Conservation (phyloP, 1,139 yeast species). For the Candida dubliniensis region DNA sequence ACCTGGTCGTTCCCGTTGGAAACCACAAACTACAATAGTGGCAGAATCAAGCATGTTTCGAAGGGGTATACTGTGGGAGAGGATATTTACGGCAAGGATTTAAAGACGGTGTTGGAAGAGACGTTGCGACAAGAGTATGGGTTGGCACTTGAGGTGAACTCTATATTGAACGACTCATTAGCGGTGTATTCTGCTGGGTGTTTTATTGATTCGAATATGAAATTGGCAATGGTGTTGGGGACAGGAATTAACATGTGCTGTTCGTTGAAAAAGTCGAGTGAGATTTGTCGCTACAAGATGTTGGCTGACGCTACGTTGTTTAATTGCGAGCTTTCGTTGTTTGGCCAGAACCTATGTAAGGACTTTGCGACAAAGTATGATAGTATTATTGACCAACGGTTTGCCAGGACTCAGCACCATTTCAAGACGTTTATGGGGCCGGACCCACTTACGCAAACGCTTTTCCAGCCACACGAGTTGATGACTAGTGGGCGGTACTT, state of each 20-base stretch:
- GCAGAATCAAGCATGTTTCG: slow-evolving; percentile 45
- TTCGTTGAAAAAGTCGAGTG: slow-evolving; percentile 24
- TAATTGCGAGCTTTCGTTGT: slow-evolving; percentile 44
- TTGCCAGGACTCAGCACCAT: slow-evolving; percentile 19
- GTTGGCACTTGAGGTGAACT: slow-evolving; percentile 31
- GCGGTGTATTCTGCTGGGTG: slow-evolving; percentile 51
- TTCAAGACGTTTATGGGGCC: slow-evolving; percentile 36
- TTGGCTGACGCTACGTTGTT: slow-evolving; percentile 28
- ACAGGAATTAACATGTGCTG: slow-evolving; percentile 49
- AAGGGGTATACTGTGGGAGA: slow-evolving; percentile 51
- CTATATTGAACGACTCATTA: slow-evolving; percentile 44
- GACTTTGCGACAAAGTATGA: slow-evolving; percentile 40
- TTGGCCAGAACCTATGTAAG: slow-evolving; percentile 34
- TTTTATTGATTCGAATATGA: slow-evolving; percentile 37
- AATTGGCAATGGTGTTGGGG: slow-evolving; percentile 47
- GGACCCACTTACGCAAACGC: slow-evolving; percentile 29
- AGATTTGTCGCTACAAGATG: slow-evolving; percentile 26
- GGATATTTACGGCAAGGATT: slow-evolving; percentile 41
- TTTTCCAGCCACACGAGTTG: slow-evolving; percentile 57
- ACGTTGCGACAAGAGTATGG: slow-evolving; percentile 24
- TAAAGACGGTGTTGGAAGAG: slow-evolving; percentile 41
- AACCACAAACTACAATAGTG: slow-evolving; percentile 45
- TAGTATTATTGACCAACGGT: slow-evolving; percentile 34
- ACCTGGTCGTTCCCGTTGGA: slow-evolving; percentile 62
- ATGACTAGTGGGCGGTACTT: slow-evolving; percentile 58